These are phyloP conservation scores for Phellopilus nigrolimitatus DNA, from an alignment of 1,284 basidiomycete species.

Conservation along the genomic window DNA sequence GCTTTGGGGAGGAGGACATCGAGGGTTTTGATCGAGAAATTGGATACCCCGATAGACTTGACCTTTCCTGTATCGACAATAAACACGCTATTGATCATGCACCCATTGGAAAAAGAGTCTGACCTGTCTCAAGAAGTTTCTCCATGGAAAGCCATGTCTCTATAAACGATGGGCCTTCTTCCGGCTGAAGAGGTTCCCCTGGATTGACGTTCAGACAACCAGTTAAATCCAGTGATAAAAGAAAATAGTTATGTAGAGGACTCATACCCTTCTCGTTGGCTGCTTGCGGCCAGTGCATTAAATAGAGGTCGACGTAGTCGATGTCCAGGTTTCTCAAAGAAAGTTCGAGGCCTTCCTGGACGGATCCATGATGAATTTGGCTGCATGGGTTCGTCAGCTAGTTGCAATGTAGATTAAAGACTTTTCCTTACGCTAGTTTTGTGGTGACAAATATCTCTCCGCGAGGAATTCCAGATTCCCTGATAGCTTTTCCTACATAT, in stretches of 20 bases:
- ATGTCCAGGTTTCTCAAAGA: constrained; percentile 52
- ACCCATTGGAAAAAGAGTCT: not conserved
- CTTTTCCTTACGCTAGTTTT: constrained; percentile 33
- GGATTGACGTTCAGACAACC: not conserved
- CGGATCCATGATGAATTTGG: constrained; percentile 38
- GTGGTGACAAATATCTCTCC: constrained; percentile 48
- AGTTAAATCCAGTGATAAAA: constrained; percentile 13
- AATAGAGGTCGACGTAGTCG: constrained; percentile 68
- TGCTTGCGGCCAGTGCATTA: constrained; percentile 60
- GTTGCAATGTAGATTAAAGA: not conserved
- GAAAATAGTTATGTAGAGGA: not conserved
- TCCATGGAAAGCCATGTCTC: constrained; percentile 63
- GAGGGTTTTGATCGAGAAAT: constrained; percentile 58
- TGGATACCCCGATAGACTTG: constrained; percentile 62
- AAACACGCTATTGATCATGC: not conserved
- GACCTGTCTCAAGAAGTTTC: constrained; percentile 41
- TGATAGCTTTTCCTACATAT: constrained; percentile 45
- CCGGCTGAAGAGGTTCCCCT: constrained; percentile 31
- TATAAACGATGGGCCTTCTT: constrained; percentile 36
- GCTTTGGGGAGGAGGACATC: constrained; percentile 35
- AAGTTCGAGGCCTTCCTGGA: constrained; percentile 47
- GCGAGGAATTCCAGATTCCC: constrained; percentile 40
- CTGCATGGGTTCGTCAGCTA: constrained; percentile 21
- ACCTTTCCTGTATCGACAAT: constrained; percentile 30
- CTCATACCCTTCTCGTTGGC: constrained; percentile 15